Evolutionary conservation across 495 filamentous ascomycete species (phyloP).

Genomic region (Aspergillus homomorphus): DNA sequence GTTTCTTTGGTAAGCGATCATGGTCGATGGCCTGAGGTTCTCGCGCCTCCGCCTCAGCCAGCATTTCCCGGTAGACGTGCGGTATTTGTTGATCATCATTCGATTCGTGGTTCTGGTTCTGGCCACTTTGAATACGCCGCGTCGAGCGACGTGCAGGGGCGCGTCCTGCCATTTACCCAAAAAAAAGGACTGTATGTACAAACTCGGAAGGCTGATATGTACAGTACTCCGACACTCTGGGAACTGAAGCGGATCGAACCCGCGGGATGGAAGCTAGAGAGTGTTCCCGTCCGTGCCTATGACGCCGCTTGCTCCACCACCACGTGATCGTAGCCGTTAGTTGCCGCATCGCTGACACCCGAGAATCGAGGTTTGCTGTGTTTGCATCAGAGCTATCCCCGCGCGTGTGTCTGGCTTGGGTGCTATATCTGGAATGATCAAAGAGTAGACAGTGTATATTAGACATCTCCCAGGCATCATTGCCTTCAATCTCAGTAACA

Average conservation of each 20-base stretch:
- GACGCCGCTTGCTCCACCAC: not conserved
- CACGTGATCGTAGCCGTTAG: not conserved
- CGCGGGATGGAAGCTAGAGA: not conserved
- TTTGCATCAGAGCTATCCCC: not conserved
- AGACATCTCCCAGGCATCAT: too few species aligned
- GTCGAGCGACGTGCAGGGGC: not conserved
- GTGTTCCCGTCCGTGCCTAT: too few species aligned
- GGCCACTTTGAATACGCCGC: not conserved
- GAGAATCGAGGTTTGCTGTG: not conserved
- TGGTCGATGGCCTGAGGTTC: conserved; percentile 29
- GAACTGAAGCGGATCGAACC: not conserved
- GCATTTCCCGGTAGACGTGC: conserved; percentile 64
- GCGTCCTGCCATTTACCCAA: not conserved
- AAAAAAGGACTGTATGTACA: not conserved
- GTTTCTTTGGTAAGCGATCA: conserved; percentile 44
- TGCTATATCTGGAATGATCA: not conserved
- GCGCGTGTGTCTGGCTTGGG: too few species aligned
- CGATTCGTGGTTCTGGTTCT: not conserved
- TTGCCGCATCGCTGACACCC: too few species aligned
- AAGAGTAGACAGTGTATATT: too few species aligned
- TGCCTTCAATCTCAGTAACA: too few species aligned
- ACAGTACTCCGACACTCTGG: not conserved
- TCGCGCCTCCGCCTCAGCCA: conserved; percentile 57
- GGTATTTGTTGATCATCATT: conserved; percentile 35
- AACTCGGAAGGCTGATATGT: not conserved